phyloP scores from a whole-genome alignment of 139 green algal genomes.

The Volvox reticuliferus region DNA sequence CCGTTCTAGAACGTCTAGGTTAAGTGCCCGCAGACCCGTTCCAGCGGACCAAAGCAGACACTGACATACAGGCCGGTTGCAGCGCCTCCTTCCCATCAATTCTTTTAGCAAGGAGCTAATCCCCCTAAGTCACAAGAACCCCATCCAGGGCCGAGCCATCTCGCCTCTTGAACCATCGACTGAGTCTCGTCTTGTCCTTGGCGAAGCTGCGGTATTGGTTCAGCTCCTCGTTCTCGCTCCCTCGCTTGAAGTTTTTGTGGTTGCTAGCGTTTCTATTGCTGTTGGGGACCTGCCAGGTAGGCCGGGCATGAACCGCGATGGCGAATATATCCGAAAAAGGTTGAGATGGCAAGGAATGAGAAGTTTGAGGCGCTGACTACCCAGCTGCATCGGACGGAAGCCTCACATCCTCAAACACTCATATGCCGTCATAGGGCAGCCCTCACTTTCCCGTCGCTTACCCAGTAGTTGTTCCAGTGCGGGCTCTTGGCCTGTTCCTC shows the following conservation, averaged over 20 bases:
- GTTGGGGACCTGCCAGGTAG: constrained; percentile 4
- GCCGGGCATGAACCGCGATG: neutral
- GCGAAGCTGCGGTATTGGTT: constrained; percentile 40
- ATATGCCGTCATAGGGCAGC: neutral
- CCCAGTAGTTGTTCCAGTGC: constrained; percentile 49
- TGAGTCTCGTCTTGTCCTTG: constrained; percentile 39
- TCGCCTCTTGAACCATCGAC: constrained; percentile 40
- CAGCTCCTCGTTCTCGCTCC: constrained; percentile 39
- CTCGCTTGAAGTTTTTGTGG: constrained; percentile 27
- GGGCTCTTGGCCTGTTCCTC: constrained; percentile 31
- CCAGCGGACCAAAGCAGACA: no score
- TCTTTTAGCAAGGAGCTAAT: no score
- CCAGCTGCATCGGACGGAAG: no score
- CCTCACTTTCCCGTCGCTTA: neutral
- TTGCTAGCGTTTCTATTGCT: constrained; percentile 5
- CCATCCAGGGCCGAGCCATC: neutral
- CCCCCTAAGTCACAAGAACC: neutral
- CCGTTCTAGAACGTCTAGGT: no score
- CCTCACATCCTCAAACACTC: no score
- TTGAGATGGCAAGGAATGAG: no score
- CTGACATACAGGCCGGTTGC: no score
- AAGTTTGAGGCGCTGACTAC: no score
- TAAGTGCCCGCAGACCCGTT: no score
- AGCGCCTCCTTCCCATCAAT: no score
- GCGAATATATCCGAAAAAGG: no score